Conservation (phyloP, 805 yeast genomes). For the Hanseniaspora vineae region DNA sequence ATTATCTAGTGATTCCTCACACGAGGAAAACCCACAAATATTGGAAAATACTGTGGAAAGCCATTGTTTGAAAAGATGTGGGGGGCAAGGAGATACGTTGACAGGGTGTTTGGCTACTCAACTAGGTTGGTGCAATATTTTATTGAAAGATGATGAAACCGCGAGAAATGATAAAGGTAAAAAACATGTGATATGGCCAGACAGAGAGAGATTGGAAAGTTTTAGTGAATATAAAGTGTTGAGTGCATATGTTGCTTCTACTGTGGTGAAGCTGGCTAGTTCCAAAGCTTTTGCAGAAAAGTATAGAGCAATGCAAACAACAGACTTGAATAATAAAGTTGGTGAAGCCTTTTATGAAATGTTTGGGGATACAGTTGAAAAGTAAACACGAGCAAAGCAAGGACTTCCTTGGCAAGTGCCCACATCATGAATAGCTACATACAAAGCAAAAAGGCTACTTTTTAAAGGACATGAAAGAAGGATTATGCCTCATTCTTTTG, state of each 20-base stretch:
- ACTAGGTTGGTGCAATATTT: constrained; percentile 1
- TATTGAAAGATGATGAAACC: background rate
- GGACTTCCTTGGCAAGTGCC: too few species aligned
- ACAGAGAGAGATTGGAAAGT: constrained; percentile 5
- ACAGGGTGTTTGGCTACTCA: constrained; percentile 37
- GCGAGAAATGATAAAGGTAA: background rate
- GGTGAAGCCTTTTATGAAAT: constrained; percentile 46
- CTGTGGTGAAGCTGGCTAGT: constrained; percentile 54
- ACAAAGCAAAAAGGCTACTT: too few species aligned
- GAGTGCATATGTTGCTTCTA: constrained; percentile 62
- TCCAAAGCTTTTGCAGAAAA: constrained; percentile 47
- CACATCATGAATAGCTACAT: too few species aligned
- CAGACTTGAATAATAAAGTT: constrained; percentile 60
- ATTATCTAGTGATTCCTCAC: background rate
- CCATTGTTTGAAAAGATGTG: constrained; percentile 59
- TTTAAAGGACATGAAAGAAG: too few species aligned
- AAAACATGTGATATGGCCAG: background rate
- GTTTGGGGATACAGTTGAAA: constrained; percentile 15
- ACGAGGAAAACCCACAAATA: constrained; percentile 36
- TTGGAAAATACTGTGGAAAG: constrained; percentile 42
- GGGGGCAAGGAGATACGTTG: constrained; percentile 94
- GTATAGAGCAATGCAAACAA: constrained; percentile 76
- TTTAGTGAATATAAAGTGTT: constrained; percentile 22
- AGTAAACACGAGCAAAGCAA: too few species aligned
- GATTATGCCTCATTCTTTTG: too few species aligned